Base-by-base conservation (phyloP, 768 basidiomycete genomes). In the Tricholoma sp. region DNA sequence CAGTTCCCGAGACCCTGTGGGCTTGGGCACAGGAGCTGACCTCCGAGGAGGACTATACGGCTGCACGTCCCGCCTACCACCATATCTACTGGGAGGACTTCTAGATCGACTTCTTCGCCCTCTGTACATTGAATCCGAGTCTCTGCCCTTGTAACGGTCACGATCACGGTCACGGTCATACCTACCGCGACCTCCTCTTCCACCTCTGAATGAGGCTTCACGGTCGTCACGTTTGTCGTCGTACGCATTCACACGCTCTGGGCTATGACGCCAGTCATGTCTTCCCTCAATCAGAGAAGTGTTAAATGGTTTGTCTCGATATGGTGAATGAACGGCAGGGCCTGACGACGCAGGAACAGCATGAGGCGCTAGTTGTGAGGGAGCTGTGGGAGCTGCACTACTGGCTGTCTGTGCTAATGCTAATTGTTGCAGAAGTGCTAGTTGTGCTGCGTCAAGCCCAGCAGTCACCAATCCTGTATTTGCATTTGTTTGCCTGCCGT, bases 401-500 rank as follows among this genome's bases (percentile, higher is more conserved):
- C 64, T 69, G 39, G 85, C 81, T 64, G 81, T 80, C 64, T 84
- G 83, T 54, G 88, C 79, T 67, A 92, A 79, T 66, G 87, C 79
- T 68, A 92, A 79, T 67, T 90, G 89, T 67, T 91, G 89, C 64
- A 94, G 74, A 62, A 89, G 74, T 50, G 86, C 84, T 55, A 92
- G 73, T 67, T 88, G 87, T 59, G 76, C 72, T 52, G 80, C 71
- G 60, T 82, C 81, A 64, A 82, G 72, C 56, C 67, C 68, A 41
- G 72, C 59, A 53, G 69, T 52, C 29, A 73, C 65, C 41, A 70
- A 59, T n/a, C 66, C 64, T 5, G 70, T 81, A 66, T 83, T 88
- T 84, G 83, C 65, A 59, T 68, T 66, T 82, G 74, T 82, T 86
- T 87, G 86, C 74, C 85, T 86, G 63, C 8, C 61, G 32, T 46